Conservation (phyloP, 1,139 yeast genomes). For the Debaryomyces udenii region DNA sequence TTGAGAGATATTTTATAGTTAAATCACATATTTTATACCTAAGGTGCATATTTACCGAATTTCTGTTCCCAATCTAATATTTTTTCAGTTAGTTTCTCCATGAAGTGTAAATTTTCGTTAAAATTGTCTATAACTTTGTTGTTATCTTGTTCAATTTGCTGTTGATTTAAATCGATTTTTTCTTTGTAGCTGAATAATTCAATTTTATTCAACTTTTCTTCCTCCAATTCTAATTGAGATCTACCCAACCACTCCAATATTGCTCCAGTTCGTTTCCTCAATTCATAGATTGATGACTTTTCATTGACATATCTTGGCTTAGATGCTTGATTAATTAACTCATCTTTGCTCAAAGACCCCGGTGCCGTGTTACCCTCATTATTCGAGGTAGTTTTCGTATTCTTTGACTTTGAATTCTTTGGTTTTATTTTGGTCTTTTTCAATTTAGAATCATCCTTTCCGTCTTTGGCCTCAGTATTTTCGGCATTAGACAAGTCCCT, state of each 20-base stretch:
- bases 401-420: conserved; percentile 16
- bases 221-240: conserved; percentile 77
- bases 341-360: conserved; percentile 34
- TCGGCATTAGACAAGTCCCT: conserved; percentile 10
- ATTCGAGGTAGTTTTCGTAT: conserved; percentile 14
- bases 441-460: conserved; percentile 15
- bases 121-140: conserved; percentile 44
- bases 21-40: conserved; percentile 12
- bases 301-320: conserved; percentile 83
- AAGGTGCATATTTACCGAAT: conserved; percentile 59
- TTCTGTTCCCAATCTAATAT: conserved; percentile 77
- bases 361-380: conserved; percentile 5
- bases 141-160: conserved; percentile 35
- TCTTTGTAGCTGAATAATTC: conserved; percentile 43
- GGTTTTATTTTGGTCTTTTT: conserved; percentile 16
- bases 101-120: conserved; percentile 59
- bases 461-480: conserved; percentile 14
- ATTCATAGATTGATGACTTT: conserved; percentile 72
- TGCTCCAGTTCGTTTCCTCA: conserved; percentile 86
- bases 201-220: conserved; percentile 63
- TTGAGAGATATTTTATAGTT: conserved; percentile 29
- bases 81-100: conserved; percentile 72
- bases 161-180: conserved; percentile 13
- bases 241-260: conserved; percentile 88
- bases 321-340: conserved; percentile 63